Percentiles rank a stretch among this genome's conserved stretches.
Conservation (phyloP, 2,329 filamentous ascomycete species). For the Aureobasidium subglaciale region DNA sequence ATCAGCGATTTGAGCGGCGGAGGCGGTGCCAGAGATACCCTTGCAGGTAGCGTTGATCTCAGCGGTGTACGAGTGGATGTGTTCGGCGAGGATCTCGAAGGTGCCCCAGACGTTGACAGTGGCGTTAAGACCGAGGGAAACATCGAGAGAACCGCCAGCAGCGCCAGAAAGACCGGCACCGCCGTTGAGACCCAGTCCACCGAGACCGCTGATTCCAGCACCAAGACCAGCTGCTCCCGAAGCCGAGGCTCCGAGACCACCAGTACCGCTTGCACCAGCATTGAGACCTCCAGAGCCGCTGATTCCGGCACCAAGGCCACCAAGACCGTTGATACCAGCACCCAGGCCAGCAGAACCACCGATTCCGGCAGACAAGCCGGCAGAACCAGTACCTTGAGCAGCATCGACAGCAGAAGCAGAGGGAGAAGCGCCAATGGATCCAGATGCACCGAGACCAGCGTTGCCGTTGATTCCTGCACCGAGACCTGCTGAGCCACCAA, state of each 20-base stretch:
- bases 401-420: neutral
- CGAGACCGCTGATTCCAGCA: neutral
- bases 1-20: neutral
- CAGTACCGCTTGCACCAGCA: neutral
- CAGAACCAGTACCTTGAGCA: conserved; percentile 14
- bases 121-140: neutral
- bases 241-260: neutral
- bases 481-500: conserved; percentile 19
- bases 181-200: too few species aligned
- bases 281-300: neutral
- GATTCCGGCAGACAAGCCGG: conserved; percentile 13
- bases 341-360: neutral
- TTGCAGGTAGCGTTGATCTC: conserved; percentile 9
- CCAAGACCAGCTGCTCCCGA: neutral
- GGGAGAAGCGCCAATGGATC: conserved; percentile 19
- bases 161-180: neutral
- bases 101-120: conserved; percentile 5
- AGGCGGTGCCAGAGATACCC: neutral
- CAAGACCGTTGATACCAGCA: neutral
- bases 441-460: conserved; percentile 27
- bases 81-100: conserved; percentile 11
- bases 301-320: neutral
- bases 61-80: conserved; percentile 3
- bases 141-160: conserved; percentile 4
- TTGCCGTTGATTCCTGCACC: too few species aligned